Evolutionary conservation across 306 rosid genomes (phyloP).

Genomic region (Abrus precatorius): DNA sequence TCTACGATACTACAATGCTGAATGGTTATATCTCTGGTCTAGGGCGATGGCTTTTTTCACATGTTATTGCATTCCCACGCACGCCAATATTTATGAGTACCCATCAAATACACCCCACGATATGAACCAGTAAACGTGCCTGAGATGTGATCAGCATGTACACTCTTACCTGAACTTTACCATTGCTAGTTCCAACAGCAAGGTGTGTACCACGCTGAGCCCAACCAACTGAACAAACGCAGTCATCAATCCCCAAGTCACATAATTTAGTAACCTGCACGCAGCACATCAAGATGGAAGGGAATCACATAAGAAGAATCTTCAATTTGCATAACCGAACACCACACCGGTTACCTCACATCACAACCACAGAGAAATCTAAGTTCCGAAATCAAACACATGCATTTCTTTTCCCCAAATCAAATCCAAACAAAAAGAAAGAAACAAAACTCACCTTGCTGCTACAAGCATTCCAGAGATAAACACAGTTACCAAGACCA

Average conservation of each 20-base stretch:
- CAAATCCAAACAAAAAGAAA: background rate
- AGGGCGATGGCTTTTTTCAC: slow-evolving; percentile 1
- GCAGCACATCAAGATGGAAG: slow-evolving; percentile 38
- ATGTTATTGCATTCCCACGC: slow-evolving; percentile 10
- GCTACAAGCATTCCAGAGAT: slow-evolving; percentile 98
- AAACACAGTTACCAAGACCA: slow-evolving; percentile 95
- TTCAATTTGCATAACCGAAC: slow-evolving; percentile 2
- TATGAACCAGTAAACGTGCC: background rate
- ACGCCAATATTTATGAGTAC: background rate
- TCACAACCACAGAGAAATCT: background rate
- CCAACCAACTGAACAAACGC: slow-evolving; percentile 97
- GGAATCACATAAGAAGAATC: slow-evolving; percentile 1
- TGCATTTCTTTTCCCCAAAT: slow-evolving; percentile 24
- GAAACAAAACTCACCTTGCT: slow-evolving; percentile 72
- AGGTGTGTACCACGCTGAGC: slow-evolving; percentile 97
- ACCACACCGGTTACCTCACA: background rate
- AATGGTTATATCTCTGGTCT: slow-evolving; percentile 5
- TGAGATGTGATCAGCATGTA: background rate
- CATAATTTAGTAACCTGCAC: slow-evolving; percentile 95
- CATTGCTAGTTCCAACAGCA: slow-evolving; percentile 95
- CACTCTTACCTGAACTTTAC: slow-evolving; percentile 88
- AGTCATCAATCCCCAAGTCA: slow-evolving; percentile 92
- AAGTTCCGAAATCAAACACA: slow-evolving; percentile 20
- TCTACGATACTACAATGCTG: slow-evolving; percentile 17
- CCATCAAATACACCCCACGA: slow-evolving; percentile 23